Evolutionary conservation across 2,329 filamentous ascomycete genomes (phyloP).

Genomic region (Aspergillus sp.): DNA sequence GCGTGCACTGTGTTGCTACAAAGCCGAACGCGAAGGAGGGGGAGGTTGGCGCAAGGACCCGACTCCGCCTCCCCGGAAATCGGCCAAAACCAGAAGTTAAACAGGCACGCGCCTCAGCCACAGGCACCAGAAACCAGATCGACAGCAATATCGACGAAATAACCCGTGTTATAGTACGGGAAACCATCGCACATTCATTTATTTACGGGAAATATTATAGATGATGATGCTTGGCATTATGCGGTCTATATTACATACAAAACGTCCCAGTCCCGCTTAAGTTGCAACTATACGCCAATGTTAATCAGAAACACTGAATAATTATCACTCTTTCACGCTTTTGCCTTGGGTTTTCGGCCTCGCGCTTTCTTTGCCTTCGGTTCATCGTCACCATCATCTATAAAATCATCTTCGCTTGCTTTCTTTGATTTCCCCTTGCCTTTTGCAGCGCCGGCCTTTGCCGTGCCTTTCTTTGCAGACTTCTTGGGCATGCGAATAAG

Average conservation of each 20-base stretch:
- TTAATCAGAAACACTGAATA: not conserved
- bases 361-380: slow-evolving; percentile 53
- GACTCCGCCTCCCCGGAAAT: slow-evolving; percentile 14
- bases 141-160: not conserved
- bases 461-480: slow-evolving; percentile 39
- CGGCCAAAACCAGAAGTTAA: slow-evolving; percentile 13
- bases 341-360: slow-evolving; percentile 32
- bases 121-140: not conserved
- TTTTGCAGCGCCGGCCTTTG: slow-evolving; percentile 32
- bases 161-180: not conserved
- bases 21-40: not conserved
- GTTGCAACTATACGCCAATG: not conserved
- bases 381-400: slow-evolving; percentile 45
- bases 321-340: slow-evolving; percentile 3
- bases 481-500: slow-evolving; percentile 93
- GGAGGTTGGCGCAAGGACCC: not conserved
- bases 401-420: slow-evolving; percentile 26
- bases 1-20: slow-evolving; percentile 1
- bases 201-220: not conserved
- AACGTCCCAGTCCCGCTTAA: slow-evolving; percentile 1
- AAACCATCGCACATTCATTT: not conserved
- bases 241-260: slow-evolving; percentile 1
- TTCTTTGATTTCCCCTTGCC: slow-evolving; percentile 52
- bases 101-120: not conserved
- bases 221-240: not conserved